Evolutionary conservation across 129 eudicot species (phyloP), one percentile per base, ranked within the genome.

Genomic region (Flaveria sonorensis): DNA sequence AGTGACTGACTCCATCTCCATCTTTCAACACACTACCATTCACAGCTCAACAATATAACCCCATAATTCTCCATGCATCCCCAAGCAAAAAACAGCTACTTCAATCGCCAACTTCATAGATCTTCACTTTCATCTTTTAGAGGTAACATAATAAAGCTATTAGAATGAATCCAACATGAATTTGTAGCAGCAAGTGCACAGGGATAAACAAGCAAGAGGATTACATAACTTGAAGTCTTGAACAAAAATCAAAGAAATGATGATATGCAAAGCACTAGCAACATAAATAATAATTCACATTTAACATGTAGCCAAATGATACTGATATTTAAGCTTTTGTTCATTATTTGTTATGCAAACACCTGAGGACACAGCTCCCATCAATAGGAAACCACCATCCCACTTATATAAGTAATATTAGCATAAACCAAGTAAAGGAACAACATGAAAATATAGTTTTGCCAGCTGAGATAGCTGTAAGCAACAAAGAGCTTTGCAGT

Each of bases 121-220:
- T 60, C 56, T 74, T 60, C 78, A 23, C 32, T 76, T 76, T 19
- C 80, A 39, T 32, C 73, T 32, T 36, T 76, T 15, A 36, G 18
- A 36, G 23, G 12, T 65, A 76, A 65, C 60, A 76, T 64, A 59
- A 15, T 21, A 26, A 76, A 48, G 40, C 8, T 32, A 36, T 36
- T 36, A 36, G 40, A 36, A 36, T 36, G 40, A 36, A 36, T 36
- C 59, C 72, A 52, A 20, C 59, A 20, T 5, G 21, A 16, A n/a
- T 11, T 16, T 52, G 13, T n/a, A 30, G 28, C 18, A 14, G 15
- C 67, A 61, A 10, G 39, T 24, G 66, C 66, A 61, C 24, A 61
- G 42, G 67, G 42, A 24, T 24, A 12, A 39, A 30, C 16, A 12
- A 39, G 74, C 57, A 53, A 15, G 19, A 8, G 43, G 24, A 20